These are phyloP conservation scores for Fragaria vesca DNA, from an alignment of 306 rosid genomes.

Conservation along the genomic window DNA sequence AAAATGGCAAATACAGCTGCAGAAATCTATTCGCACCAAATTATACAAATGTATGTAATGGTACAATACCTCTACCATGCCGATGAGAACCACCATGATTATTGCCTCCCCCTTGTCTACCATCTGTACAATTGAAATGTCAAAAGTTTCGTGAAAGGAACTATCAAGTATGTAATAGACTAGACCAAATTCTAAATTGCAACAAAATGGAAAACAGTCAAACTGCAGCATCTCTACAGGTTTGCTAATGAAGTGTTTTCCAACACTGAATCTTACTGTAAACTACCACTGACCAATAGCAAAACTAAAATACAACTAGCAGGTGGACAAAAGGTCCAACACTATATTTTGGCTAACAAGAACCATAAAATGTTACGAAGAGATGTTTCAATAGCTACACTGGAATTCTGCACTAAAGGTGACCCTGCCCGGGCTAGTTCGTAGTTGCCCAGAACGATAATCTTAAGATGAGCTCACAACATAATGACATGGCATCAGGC, in stretches of 20 bases:
- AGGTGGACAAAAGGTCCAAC: neutral
- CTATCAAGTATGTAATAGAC: neutral
- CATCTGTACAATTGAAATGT: slow-evolving; percentile 53
- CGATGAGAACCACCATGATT: slow-evolving; percentile 70
- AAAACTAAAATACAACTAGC: neutral
- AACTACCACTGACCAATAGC: neutral
- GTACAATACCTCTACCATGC: slow-evolving; percentile 69
- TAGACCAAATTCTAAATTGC: neutral
- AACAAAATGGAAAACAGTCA: neutral
- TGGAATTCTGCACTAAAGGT: neutral
- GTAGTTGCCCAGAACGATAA: neutral
- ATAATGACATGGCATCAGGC: neutral
- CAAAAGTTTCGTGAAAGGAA: slow-evolving; percentile 4
- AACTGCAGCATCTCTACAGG: neutral
- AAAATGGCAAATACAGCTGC: neutral
- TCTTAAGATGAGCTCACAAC: neutral
- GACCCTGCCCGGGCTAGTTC: neutral
- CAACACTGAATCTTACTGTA: neutral
- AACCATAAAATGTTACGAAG: neutral
- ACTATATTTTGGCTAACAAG: neutral
- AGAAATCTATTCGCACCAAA: slow-evolving; percentile 21
- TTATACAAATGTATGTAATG: slow-evolving; percentile 12
- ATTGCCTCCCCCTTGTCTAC: slow-evolving; percentile 75
- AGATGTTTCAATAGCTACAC: neutral
- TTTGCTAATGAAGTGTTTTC: neutral